Evolutionary conservation across 2,329 filamentous ascomycete genomes (phyloP).

Genomic region (Pezicula radicicola): DNA sequence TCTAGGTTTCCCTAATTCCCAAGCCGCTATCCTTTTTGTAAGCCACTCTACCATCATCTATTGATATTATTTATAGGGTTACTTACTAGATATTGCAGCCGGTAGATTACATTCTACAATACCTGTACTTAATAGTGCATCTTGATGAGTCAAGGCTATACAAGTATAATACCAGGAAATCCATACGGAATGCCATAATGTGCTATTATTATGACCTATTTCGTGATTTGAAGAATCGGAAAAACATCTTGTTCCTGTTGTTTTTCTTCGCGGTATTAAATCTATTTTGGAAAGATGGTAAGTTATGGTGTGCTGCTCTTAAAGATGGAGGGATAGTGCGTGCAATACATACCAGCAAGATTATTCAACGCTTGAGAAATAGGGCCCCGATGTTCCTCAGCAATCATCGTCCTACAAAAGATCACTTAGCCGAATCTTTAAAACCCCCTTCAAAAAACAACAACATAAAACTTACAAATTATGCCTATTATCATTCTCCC

Average conservation of each 20-base stretch:
- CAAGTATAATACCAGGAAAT: not conserved
- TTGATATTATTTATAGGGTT: not conserved
- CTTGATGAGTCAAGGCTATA: conserved; percentile 1
- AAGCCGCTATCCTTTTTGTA: not conserved
- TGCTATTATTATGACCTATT: not conserved
- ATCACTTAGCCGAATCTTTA: not conserved
- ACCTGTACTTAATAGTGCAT: not conserved
- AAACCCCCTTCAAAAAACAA: not conserved
- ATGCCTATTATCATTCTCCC: not conserved
- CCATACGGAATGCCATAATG: not conserved
- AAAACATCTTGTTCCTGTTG: not conserved
- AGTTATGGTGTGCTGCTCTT: not conserved
- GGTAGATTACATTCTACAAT: not conserved
- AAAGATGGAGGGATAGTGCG: not conserved
- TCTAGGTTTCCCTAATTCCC: conserved; percentile 1
- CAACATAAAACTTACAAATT: not conserved
- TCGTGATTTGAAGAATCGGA: not conserved
- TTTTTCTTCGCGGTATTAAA: not conserved
- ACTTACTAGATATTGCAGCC: not conserved
- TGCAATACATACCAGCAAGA: not conserved
- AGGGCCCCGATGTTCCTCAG: not conserved
- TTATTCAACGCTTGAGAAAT: not conserved
- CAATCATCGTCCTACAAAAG: not conserved
- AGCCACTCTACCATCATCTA: not conserved
- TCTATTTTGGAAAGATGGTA: not conserved